Base-by-base conservation (phyloP, 2,329 filamentous ascomycete species). In the Penicillium sp. region DNA sequence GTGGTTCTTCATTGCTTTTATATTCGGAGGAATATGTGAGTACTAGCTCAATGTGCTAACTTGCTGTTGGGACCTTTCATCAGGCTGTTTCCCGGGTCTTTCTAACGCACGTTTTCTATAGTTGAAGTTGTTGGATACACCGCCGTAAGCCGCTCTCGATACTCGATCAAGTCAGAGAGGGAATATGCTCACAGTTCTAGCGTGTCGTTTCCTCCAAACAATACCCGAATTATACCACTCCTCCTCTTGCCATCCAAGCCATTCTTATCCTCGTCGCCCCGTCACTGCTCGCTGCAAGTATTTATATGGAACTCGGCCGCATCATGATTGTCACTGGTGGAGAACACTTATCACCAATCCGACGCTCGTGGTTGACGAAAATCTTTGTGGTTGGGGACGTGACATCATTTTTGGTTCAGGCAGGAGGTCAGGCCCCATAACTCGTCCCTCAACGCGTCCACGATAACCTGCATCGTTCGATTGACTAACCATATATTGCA, bases 241-340 rank as follows among this genome's bases (percentile, higher is more conserved):
- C 19, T 13, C 38, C 27, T 6, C 27, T 31, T 9, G 38, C 27
- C 10, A 29, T 69, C 5, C 70, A 73, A 50, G 67, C 67, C 10
- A 60, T 71, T 52, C 61, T 73, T 4, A 64, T 72, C 27, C 67
- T 72, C 27, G 62, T 72, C n/a, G 70, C 67, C 0, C 70, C 70
- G 2, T 62, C 69, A 1, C 62, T 72, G 10, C 68, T 71, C 45
- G 69, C 70, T 4, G 70, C 70, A 9, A 68, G 64, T 1, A 67
- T 73, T 21, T 73, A 72, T 52, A 72, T 73, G 70, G 63, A 63
- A 4, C 59, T 72, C 0, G 70, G 70, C 1, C 61, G 69, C 15
- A 43, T 72, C n/a, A 67, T 71, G 23, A 42, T 63, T 27, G 29
- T 48, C 9, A 56, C 68, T 2, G 38, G 62, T n/a, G 67, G 55